Base-by-base conservation (phyloP, 768 basidiomycete species). In the Vararia minispora region DNA sequence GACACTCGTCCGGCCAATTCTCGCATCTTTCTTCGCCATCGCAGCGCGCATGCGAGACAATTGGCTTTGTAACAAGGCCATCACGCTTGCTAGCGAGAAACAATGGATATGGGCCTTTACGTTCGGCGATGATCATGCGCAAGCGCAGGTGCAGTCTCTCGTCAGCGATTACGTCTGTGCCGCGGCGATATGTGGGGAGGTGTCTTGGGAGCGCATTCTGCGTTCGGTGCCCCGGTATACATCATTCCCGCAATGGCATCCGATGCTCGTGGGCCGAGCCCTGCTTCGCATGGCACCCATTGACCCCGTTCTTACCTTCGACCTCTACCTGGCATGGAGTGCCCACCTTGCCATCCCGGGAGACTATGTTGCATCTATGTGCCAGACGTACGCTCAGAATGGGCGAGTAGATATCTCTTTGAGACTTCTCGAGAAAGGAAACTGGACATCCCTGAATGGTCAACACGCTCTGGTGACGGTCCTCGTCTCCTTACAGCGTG, bases 11-110 rank as follows among this genome's bases (percentile, higher is more conserved):
- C 62, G 62, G 16, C 57, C 58, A 6, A 54, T 72, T 25, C 45
- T 61, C 4, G 54, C 61, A 5, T 53, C 68, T 1, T 73, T 76
- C 48, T 53, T 76, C 22, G 66, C 58, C 30, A 48, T 74, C 23
- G 61, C 72, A 6, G 61, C 54, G 12, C 41, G 50, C n/a, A 53
- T 64, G 5, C 48, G 43, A 5, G 70, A 48, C 28, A 10, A 8
- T 17, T 33, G 35, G 6, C 46, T 47, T 17, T 41, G 42, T n/a
- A n/a, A n/a, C n/a, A n/a, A n/a, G n/a, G 14, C 31, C 22, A n/a
- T 38, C 37, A 4, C 36, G 45, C 34, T 38, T 48, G n/a, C 45
- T 41, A 25, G 39, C 47, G n/a, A 37, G 38, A 13, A 43, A 45
- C 13, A 45, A 37, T 26, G 45, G 47, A n/a, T 48, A 39, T 48